A percentile compares a stretch with the other conserved stretches of the same genome.
Evolutionary conservation across 139 green algal species (phyloP).

Genomic region (Ulvella scutata): DNA sequence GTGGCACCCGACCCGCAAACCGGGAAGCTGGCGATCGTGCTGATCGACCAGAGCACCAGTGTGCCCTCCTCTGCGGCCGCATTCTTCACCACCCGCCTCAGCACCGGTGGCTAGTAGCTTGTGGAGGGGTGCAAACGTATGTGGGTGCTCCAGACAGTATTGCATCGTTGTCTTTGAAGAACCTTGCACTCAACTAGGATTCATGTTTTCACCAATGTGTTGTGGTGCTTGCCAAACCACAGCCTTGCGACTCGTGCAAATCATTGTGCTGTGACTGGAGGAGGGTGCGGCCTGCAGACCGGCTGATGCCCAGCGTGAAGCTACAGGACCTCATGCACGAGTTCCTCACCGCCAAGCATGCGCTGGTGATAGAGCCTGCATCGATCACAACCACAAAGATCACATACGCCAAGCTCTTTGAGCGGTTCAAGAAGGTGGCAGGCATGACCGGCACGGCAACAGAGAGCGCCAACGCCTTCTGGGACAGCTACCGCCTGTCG

Average conservation of each 20-base stretch:
- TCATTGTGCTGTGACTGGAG: too few species aligned
- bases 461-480: conserved; percentile 90
- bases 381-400: background rate
- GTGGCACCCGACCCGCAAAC: background rate
- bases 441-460: conserved; percentile 88
- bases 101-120: too few species aligned
- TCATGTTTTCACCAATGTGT: too few species aligned
- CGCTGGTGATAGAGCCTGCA: background rate
- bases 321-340: background rate
- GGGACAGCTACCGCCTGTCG: conserved; percentile 84
- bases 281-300: too few species aligned
- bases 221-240: too few species aligned
- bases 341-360: background rate
- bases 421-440: conserved; percentile 33
- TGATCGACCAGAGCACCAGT: background rate
- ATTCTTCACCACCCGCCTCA: too few species aligned
- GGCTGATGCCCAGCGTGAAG: background rate
- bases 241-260: too few species aligned
- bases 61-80: too few species aligned
- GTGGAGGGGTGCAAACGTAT: too few species aligned
- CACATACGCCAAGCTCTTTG: background rate
- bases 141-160: too few species aligned
- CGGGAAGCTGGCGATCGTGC: background rate
- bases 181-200: too few species aligned
- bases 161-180: too few species aligned